Base-by-base conservation (phyloP, 108 stramenopile genomes). In the Conticribra guillardii region DNA sequence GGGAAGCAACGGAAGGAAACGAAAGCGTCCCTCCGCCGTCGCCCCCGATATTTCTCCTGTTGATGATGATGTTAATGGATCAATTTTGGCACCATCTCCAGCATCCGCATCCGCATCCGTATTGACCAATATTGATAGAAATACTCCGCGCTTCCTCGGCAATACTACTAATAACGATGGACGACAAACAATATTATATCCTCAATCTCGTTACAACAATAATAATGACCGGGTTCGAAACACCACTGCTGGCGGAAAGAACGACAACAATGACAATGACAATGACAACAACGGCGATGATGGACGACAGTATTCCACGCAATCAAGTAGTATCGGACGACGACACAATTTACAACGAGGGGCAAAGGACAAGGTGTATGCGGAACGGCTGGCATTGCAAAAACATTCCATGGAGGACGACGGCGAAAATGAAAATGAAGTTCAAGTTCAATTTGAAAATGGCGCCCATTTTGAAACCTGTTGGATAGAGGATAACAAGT, bases 361-460 rank as follows among this genome's bases (percentile, higher is more conserved):
- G 16, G 64, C 76, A 11, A 77, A 77, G 57, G 76, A 77, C 49
- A 77, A 62, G 31, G 76, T 48, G 0, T 77, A 77, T 34, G 76
- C 76, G 8, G 56, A 69, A 31, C 61, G 76, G 4, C 41, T 77
- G 32, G 76, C 62, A 14, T 37, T 56, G 31, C 11, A 0, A 1
- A 45, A 45, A 2, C 22, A 58, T 18, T 5, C 1, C 4, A 0
- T 45, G 23, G 69, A 8, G 19, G 22, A n/a, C 2, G 29, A 24
- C 71, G 22, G 37, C 41, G 41, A 30, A 52, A 49, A 11, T 44
- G 49, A 19, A 54, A 28, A 23, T 22, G 44, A 22, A 54, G 26
- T 16, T 2, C 54, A 22, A 23, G 16, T 24, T 19, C 21, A 26
- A 2, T 23, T 22, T 5, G 23, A 26, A 15, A 55, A 9, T 45